Percentiles rank a stretch among this genome's conserved stretches.
phyloP scores from a whole-genome alignment of 108 stramenopile species.

The Epithemia pelagica region DNA sequence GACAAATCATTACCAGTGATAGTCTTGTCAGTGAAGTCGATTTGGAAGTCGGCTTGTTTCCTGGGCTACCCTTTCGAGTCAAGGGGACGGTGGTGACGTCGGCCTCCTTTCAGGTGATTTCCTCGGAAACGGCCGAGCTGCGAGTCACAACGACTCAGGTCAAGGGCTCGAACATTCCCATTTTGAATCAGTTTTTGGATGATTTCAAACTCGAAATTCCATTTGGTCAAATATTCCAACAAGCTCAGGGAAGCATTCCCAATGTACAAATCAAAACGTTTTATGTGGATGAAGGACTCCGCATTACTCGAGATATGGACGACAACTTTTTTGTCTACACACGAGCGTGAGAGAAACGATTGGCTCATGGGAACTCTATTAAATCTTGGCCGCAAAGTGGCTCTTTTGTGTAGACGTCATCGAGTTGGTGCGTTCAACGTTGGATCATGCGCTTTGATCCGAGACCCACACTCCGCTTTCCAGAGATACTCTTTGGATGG shows the following conservation, averaged over 20 bases:
- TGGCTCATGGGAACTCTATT: no score
- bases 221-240: constrained; percentile 60
- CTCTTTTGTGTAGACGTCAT: no score
- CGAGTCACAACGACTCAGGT: constrained; percentile 55
- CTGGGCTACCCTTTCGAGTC: constrained; percentile 59
- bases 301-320: constrained; percentile 79
- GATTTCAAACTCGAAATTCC: constrained; percentile 60
- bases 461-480: no score
- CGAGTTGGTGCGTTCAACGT: no score
- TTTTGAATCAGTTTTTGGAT: constrained; percentile 65
- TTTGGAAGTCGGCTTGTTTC: constrained; percentile 66
- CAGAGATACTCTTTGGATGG: no score
- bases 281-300: constrained; percentile 69
- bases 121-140: constrained; percentile 61
- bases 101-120: constrained; percentile 45
- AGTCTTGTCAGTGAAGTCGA: constrained; percentile 60
- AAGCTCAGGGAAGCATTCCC: constrained; percentile 47
- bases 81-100: constrained; percentile 71
- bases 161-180: constrained; percentile 72
- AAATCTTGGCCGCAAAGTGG: no score
- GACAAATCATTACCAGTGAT: constrained; percentile 50
- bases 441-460: no score
- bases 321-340: constrained; percentile 83
- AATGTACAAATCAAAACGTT: constrained; percentile 28
- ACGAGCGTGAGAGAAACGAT: constrained; percentile 39